Base-by-base conservation (phyloP, 176 grass and related monocot genomes). In the Oryza officinalis region DNA sequence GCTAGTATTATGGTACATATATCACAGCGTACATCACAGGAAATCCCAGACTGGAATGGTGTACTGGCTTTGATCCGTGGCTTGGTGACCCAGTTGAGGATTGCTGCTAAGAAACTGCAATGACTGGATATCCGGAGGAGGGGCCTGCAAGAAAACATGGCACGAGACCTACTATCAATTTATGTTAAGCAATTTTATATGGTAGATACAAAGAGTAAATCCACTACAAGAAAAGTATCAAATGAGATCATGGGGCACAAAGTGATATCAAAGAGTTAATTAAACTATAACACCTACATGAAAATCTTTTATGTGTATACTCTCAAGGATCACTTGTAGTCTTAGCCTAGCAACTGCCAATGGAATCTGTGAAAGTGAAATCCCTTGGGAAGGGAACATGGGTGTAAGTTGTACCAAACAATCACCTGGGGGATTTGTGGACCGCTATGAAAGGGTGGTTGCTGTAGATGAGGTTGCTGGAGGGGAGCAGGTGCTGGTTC, bases 31-130 rank as follows among this genome's bases (percentile, higher is more conserved):
- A 63, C 69, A 38, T 97, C 87, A 97, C 12, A 97, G 83, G 72
- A 97, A 97, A 87, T 97, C 92, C 92, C 94, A 94, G 35, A 94
- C 92, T 50, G 94, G 92, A 71, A 97, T 94, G 14, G 90, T 85
- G 89, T 93, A 94, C 35, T 97, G 92, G 37, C 83, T 86, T 79
- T 97, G 94, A 72, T 97, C 94, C 25, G 85, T 83, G 20, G 75
- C 87, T 82, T 92, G 94, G 69, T 97, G 92, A 7, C 87, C 94
- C 76, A 97, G 47, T 30, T 92, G 92, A 67, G 90, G 84, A 81
- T 92, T 87, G 72, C 88, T 92, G 41, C 88, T 85, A 63, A 97
- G 86, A 71, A 97, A 97, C 44, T 94, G 92, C 35, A 97, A 75
- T 27, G 92, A 87, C 35, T 94, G 90, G 69, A 94, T 90, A 61